Conservation (phyloP, 2,329 filamentous ascomycete genomes). For the Penicillium sp. region DNA sequence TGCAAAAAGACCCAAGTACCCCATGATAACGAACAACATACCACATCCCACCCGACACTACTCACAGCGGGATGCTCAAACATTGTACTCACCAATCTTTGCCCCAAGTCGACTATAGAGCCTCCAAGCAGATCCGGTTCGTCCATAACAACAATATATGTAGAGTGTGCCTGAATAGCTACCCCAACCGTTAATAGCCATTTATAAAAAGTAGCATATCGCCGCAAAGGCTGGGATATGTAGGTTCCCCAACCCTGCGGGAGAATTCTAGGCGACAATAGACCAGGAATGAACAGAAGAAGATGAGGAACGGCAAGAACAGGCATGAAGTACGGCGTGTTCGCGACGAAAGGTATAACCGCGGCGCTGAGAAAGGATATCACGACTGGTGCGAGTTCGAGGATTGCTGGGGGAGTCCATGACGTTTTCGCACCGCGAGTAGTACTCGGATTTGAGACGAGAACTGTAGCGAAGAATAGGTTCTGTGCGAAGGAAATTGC, state of each 20-base stretch:
- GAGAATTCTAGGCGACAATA: conserved; percentile 4
- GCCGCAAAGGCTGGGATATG: background rate
- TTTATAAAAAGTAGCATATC: conserved; percentile 12
- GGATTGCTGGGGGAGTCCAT: conserved; percentile 9
- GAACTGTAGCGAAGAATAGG: conserved; percentile 51
- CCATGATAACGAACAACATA: conserved; percentile 27
- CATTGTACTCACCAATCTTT: conserved; percentile 52
- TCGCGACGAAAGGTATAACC: conserved; percentile 18
- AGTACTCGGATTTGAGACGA: conserved; percentile 14
- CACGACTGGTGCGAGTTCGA: conserved; percentile 11
- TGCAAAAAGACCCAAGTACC: background rate
- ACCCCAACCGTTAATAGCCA: conserved; percentile 38
- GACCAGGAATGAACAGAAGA: conserved; percentile 24
- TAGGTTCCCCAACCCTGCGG: conserved; percentile 1
- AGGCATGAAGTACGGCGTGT: conserved; percentile 23
- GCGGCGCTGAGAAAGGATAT: conserved; percentile 21
- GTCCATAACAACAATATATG: conserved; percentile 12
- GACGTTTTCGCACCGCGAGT: background rate
- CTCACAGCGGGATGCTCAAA: conserved; percentile 60
- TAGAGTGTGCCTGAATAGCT: conserved; percentile 18
- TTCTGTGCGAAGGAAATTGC: conserved; percentile 64
- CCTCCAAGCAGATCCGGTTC: conserved; percentile 11
- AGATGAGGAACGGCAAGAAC: conserved; percentile 24
- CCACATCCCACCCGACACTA: conserved; percentile 59
- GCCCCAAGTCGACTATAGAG: conserved; percentile 1